Evolutionary conservation across 208 protist genomes (phyloP).

Genomic region (Trypanosomatidae sp.): DNA sequence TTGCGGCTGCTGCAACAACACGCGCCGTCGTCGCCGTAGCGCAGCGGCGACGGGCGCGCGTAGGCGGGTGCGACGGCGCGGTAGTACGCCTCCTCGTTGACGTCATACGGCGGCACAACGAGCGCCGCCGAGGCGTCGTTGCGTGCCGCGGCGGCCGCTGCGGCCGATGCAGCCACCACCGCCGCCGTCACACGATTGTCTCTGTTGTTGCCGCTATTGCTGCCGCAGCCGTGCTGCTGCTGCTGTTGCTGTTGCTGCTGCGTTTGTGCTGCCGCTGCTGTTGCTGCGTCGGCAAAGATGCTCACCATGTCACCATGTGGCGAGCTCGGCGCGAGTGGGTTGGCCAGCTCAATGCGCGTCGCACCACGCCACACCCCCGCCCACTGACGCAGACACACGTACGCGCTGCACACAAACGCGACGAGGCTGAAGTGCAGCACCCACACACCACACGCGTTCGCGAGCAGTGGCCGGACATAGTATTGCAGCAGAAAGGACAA

Average conservation of each 20-base stretch:
- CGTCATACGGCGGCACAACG: slow-evolving; percentile 6
- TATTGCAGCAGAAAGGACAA: slow-evolving; percentile 13
- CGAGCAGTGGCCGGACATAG: slow-evolving; percentile 25
- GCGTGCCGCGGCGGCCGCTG: not conserved
- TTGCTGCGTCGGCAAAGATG: slow-evolving; percentile 32
- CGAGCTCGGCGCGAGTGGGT: slow-evolving; percentile 42
- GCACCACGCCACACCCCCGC: slow-evolving; percentile 21
- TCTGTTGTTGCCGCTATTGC: too few species aligned
- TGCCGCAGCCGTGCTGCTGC: too few species aligned
- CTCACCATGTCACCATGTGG: slow-evolving; percentile 31
- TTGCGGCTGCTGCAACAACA: slow-evolving; percentile 3
- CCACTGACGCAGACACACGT: slow-evolving; percentile 25
- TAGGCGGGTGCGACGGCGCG: slow-evolving; percentile 13
- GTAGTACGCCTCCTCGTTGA: slow-evolving; percentile 27
- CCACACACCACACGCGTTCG: slow-evolving; percentile 35
- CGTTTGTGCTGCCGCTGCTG: slow-evolving; percentile 6
- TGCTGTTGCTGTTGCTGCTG: too few species aligned
- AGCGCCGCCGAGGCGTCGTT: not conserved
- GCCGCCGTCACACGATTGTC: too few species aligned
- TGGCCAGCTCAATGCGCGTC: slow-evolving; percentile 54
- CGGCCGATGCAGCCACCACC: too few species aligned
- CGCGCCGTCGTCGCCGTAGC: slow-evolving; percentile 7
- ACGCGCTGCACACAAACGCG: slow-evolving; percentile 5
- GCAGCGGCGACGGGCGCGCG: too few species aligned
- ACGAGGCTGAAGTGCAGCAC: slow-evolving; percentile 38